Conservation (phyloP, 2,329 filamentous ascomycete species). For the Fusarium haematococcum region DNA sequence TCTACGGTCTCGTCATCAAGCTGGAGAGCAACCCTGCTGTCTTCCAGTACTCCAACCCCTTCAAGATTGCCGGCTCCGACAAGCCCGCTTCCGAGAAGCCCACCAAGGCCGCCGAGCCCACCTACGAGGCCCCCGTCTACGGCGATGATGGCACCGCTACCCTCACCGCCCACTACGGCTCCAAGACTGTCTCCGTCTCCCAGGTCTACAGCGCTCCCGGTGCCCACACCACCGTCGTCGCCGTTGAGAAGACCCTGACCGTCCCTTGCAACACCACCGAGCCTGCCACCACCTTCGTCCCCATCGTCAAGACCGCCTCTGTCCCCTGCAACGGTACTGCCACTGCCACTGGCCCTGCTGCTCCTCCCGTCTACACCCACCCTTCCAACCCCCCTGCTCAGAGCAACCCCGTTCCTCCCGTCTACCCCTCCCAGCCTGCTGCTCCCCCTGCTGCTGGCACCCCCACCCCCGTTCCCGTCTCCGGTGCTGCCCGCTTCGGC, state of each 20-base stretch:
- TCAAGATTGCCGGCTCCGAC: slow-evolving; percentile 59
- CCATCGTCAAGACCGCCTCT: slow-evolving; percentile 41
- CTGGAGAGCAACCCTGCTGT: slow-evolving; percentile 59
- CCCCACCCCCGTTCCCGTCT: slow-evolving; percentile 42
- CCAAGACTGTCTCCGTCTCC: slow-evolving; percentile 48
- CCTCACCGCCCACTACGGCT: slow-evolving; percentile 44
- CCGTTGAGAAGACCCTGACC: slow-evolving; percentile 32
- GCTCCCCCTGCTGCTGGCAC: slow-evolving; percentile 44
- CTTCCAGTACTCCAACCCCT: slow-evolving; percentile 74
- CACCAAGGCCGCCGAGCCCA: background rate
- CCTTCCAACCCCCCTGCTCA: slow-evolving; percentile 42
- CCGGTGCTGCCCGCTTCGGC: slow-evolving; percentile 48
- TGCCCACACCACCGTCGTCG: slow-evolving; percentile 40
- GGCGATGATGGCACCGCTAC: slow-evolving; percentile 43
- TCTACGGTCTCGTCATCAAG: slow-evolving; percentile 70
- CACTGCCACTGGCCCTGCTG: slow-evolving; percentile 1
- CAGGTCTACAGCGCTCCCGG: slow-evolving; percentile 20
- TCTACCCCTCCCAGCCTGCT: slow-evolving; percentile 23
- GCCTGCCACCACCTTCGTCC: slow-evolving; percentile 35
- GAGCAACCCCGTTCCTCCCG: slow-evolving; percentile 5
- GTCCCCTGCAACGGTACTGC: slow-evolving; percentile 33
- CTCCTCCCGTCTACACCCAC: slow-evolving; percentile 34
- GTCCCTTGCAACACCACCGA: slow-evolving; percentile 43
- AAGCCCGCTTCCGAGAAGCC: slow-evolving; percentile 22
- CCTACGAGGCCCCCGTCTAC: slow-evolving; percentile 38